Evolutionary conservation across 2,329 filamentous ascomycete genomes (phyloP).

Genomic region (Fusarium pseudonygamai): DNA sequence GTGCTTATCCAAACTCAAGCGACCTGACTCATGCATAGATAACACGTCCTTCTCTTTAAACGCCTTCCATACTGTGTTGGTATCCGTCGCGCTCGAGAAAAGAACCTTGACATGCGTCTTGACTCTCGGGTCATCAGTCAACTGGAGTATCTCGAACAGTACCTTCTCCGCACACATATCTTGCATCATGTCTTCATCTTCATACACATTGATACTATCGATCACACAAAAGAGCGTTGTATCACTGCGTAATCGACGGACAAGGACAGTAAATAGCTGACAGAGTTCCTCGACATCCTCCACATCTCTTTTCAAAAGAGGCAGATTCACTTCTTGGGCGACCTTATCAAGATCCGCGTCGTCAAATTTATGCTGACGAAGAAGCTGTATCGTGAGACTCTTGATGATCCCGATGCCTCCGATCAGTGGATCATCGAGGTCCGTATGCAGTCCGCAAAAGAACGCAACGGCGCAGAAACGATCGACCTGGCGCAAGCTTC

Average conservation of each 20-base stretch:
- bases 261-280: accelerated
- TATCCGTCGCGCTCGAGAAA: neutral
- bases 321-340: neutral
- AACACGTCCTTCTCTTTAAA: neutral
- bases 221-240: neutral
- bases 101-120: neutral
- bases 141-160: neutral
- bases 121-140: neutral
- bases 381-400: neutral
- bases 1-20: neutral
- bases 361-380: neutral
- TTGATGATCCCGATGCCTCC: accelerated
- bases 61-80: neutral
- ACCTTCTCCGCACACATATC: neutral
- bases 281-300: accelerated
- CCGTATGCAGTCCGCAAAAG: neutral
- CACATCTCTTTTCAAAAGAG: accelerated
- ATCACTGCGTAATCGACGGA: neutral
- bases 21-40: neutral
- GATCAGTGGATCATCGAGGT: neutral
- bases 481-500: neutral
- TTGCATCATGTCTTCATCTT: neutral
- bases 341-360: neutral
- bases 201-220: neutral
- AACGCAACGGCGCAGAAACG: neutral